Evolutionary conservation across 106 monocot species (phyloP), one percentile per base, ranked within the genome.

Genomic region (Dendrobium nobile): DNA sequence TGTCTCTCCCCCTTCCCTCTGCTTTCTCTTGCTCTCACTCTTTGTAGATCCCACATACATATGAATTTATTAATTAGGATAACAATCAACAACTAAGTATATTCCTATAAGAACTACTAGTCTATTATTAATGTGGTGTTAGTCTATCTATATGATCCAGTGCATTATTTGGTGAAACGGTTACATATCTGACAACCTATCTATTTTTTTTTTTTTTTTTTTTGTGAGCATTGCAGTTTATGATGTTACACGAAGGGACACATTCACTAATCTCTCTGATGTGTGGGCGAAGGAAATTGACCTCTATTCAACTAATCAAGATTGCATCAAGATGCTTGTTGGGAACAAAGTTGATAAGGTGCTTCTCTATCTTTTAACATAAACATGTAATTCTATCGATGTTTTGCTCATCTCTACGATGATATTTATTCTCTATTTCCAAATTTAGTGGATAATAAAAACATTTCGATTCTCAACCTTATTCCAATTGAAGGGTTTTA

Each of bases 261-360:
- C 98, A 73, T 95, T 98, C 82, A 98, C 92, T 17, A 90, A 98
- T 86, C 91, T 98, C 68, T 88, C 89, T 61, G 92, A 98, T 79
- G 76, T 98, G 27, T 98, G 98, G 98, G 91, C 98, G 5, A 98
- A 98, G 89, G 98, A 98, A 79, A 88, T 98, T 67, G 98, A 98
- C 43, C 88, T 98, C 33, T 98, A 98, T 79, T 95, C 98, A 56
- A 95, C 98, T 61, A 98, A 95, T 87, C 98, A 98, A 79, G 95
- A 98, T 37, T 98, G 98, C 85, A 93, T 98, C 79, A 98, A 98
- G 86, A 95, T 98, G 98, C 98, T 98, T 81, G 98, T 98, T 64
- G 98, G 98, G 16, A 98, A 98, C 89, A 98, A 98, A 85, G 89
- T 98, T 75, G 98, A 98, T 80, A 98, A 95, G 98, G 98, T 98